phyloP scores from a whole-genome alignment of 2,329 filamentous ascomycete species.

The Colletotrichum sublineola region DNA sequence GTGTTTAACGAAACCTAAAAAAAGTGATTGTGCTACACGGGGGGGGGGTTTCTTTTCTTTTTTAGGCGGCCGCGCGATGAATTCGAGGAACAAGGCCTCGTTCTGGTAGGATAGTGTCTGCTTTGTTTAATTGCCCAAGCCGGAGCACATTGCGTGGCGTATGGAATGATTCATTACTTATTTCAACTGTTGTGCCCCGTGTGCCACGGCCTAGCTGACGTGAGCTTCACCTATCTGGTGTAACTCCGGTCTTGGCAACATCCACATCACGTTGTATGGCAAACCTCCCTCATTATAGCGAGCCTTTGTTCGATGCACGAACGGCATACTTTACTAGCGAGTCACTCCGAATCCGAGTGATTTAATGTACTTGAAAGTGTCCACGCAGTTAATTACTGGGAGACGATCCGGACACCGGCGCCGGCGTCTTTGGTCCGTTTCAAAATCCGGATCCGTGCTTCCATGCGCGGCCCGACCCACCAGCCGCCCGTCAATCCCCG shows the following conservation, averaged over 20 bases:
- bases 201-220: no score
- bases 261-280: no score
- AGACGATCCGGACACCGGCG: constrained; percentile 30
- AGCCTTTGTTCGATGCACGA: neutral
- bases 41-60: neutral
- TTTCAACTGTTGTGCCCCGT: neutral
- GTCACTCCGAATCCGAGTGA: neutral
- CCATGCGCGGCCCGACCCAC: constrained; percentile 75
- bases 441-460: constrained; percentile 66
- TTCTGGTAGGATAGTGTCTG: constrained; percentile 35
- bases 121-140: constrained; percentile 21
- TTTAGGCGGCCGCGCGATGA: neutral
- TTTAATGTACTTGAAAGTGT: neutral
- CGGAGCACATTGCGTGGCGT: constrained; percentile 24
- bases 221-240: neutral
- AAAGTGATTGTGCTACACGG: neutral
- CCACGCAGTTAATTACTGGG: constrained; percentile 15
- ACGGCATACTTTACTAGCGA: neutral
- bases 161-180: neutral
- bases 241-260: neutral
- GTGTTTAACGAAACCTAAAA: neutral
- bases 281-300: neutral
- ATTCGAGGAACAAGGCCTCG: neutral
- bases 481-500: constrained; percentile 68
- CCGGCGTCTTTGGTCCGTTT: constrained; percentile 49